Base-by-base conservation (phyloP, 768 basidiomycete genomes). In the Mycena filopes region DNA sequence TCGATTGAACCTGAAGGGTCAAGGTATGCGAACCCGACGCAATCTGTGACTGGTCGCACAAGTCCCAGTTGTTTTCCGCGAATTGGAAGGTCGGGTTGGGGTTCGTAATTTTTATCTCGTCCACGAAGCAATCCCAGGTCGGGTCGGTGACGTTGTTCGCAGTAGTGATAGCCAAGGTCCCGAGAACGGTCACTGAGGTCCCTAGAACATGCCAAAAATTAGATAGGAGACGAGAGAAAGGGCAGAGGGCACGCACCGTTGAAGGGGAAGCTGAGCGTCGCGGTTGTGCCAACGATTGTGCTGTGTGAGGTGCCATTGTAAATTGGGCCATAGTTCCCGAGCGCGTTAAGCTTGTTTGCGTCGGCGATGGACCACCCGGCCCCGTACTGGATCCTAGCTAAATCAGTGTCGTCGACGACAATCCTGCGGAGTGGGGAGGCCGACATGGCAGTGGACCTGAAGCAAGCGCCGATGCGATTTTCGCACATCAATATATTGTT, bases 351-450 rank as follows among this genome's bases (percentile, higher is more conserved):
- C 23, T 67, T 73, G 11, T 74, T 73, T 16, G 62, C 47, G 53
- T 75, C 65, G n/a, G 47, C 75, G 18, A 47, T 43, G 47, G 75
- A 76, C 79, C 81, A 80, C 3, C 70, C 51, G 40, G 78, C 72
- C 3, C 54, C 66, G 47, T 81, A 81, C 8, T 63, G 67, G 50
- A 81, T n/a, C n/a, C n/a, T 79, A 29, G 58, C 55, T 1, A 64
- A 55, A 63, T 78, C 73, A 4, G 74, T 72, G 56, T 82, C 81
- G 65, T 82, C 79, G 1, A 80, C 71, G 20, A 80, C 67, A 26
- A 78, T 72, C 70, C 71, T 74, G 42, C 78, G 77, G n/a, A n/a
- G n/a, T n/a, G n/a, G n/a, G n/a, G n/a, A n/a, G n/a, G n/a, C n/a
- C n/a, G n/a, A n/a, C n/a, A n/a, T n/a, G n/a, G n/a, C n/a, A n/a